phyloP scores from a whole-genome alignment of 192 early-diverging fungal species.

The Coemansia biformis region DNA sequence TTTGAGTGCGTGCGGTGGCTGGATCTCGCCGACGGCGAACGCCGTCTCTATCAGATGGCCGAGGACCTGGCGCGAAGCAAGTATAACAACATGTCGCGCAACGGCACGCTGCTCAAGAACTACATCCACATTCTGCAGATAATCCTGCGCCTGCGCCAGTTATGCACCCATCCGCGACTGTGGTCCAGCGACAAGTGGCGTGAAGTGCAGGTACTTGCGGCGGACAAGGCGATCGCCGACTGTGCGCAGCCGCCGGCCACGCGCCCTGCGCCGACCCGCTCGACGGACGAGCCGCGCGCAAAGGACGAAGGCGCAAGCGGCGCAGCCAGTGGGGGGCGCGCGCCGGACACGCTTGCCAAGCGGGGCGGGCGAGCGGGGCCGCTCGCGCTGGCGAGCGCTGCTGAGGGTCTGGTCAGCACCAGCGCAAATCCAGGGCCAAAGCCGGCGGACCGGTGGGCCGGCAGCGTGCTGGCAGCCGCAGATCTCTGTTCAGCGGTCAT shows the following conservation, averaged over 20 bases:
- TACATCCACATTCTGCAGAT: constrained; percentile 61
- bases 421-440: neutral
- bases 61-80: constrained; percentile 63
- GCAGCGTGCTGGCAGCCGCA: neutral
- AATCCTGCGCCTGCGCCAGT: constrained; percentile 59
- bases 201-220: constrained; percentile 30
- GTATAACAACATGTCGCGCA: constrained; percentile 54
- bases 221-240: constrained; percentile 17
- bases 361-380: too few relatives aligned
- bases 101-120: constrained; percentile 60
- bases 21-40: constrained; percentile 58
- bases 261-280: too few relatives aligned
- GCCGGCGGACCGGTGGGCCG: too few relatives aligned
- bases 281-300: neutral
- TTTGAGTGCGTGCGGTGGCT: constrained; percentile 58
- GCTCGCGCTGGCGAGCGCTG: too few relatives aligned
- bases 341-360: neutral
- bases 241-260: neutral
- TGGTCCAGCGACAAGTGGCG: constrained; percentile 49
- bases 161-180: constrained; percentile 60
- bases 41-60: constrained; percentile 64
- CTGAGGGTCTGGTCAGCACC: too few relatives aligned
- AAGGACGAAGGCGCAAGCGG: neutral
- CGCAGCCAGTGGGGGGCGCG: constrained; percentile 1
- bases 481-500: neutral